Conservation (phyloP, 805 yeast genomes). For the Candida sithepensis region DNA sequence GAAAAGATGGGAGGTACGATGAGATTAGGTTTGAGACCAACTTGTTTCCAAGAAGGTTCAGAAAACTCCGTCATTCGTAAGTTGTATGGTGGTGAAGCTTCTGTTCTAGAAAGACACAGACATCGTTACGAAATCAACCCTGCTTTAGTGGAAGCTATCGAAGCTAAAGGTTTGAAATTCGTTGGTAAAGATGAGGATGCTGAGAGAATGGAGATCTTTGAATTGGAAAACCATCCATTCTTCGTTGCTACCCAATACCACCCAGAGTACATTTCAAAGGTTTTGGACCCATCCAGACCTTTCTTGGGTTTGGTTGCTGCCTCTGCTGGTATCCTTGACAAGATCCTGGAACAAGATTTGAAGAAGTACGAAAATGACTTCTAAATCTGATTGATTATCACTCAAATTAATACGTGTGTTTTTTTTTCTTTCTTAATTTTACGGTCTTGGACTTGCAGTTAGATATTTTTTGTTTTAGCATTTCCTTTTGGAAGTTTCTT, state of each 20-base stretch:
- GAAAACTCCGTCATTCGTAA: slow-evolving; percentile 62
- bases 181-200: slow-evolving; percentile 92
- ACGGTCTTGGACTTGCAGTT: not conserved
- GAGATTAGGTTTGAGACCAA: slow-evolving; percentile 94
- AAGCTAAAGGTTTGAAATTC: slow-evolving; percentile 74
- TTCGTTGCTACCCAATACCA: slow-evolving; percentile 96
- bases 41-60: slow-evolving; percentile 67
- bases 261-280: slow-evolving; percentile 96
- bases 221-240: slow-evolving; percentile 82
- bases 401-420: too few relatives aligned
- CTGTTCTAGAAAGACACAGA: slow-evolving; percentile 91
- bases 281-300: slow-evolving; percentile 94
- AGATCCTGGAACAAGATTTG: slow-evolving; percentile 45
- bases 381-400: slow-evolving; percentile 10
- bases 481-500: not conserved
- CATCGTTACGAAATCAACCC: slow-evolving; percentile 98
- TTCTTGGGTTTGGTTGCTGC: slow-evolving; percentile 96
- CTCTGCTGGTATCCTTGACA: slow-evolving; percentile 75
- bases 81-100: slow-evolving; percentile 68
- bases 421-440: not conserved
- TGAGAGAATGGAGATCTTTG: slow-evolving; percentile 91
- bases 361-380: slow-evolving; percentile 31
- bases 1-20: slow-evolving; percentile 96
- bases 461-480: too few relatives aligned
- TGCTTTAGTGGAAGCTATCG: slow-evolving; percentile 63